phyloP scores from a whole-genome alignment of 2,329 filamentous ascomycete species.

The Plectosphaerella sp. region DNA sequence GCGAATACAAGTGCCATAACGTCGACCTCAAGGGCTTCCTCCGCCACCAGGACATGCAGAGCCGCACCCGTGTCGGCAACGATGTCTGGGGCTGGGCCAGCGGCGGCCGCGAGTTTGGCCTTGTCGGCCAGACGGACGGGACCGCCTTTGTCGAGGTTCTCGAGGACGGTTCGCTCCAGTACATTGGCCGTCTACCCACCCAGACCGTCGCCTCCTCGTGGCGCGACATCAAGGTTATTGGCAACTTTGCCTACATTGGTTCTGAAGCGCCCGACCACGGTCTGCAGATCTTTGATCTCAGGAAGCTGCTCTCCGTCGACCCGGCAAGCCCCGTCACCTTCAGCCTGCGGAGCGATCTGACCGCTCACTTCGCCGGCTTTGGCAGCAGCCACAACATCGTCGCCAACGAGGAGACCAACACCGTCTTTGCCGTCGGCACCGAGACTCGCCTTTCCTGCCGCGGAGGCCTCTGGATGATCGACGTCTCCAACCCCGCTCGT shows the following conservation, averaged over 20 bases:
- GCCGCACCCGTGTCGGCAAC: conserved; percentile 26
- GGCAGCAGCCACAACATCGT: conserved; percentile 51
- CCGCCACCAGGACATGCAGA: conserved; percentile 30
- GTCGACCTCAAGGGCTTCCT: conserved; percentile 31
- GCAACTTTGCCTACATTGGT: conserved; percentile 29
- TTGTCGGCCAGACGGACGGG: conserved; percentile 43
- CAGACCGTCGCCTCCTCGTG: conserved; percentile 28
- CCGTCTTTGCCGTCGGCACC: conserved; percentile 38
- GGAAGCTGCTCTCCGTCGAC: conserved; percentile 31
- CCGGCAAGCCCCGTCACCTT: conserved; percentile 6
- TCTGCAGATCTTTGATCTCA: conserved; percentile 61
- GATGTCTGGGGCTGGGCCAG: conserved; percentile 5
- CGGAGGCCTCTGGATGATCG: conserved; percentile 49
- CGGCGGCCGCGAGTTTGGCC: conserved; percentile 43
- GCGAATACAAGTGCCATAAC: conserved; percentile 29
- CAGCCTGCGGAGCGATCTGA: conserved; percentile 22
- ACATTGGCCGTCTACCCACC: conserved; percentile 40
- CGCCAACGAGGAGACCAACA: conserved; percentile 39
- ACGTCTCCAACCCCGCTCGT: conserved; percentile 45
- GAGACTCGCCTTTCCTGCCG: conserved; percentile 34
- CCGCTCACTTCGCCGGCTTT: conserved; percentile 26
- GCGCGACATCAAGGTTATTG: conserved; percentile 36
- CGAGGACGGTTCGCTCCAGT: conserved; percentile 36
- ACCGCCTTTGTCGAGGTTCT: conserved; percentile 45
- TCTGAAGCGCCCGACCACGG: conserved; percentile 43